Percentiles rank a stretch among this genome's conserved stretches.
phyloP scores from a whole-genome alignment of 1,284 basidiomycete species.

The Fomitopsis palustris region DNA sequence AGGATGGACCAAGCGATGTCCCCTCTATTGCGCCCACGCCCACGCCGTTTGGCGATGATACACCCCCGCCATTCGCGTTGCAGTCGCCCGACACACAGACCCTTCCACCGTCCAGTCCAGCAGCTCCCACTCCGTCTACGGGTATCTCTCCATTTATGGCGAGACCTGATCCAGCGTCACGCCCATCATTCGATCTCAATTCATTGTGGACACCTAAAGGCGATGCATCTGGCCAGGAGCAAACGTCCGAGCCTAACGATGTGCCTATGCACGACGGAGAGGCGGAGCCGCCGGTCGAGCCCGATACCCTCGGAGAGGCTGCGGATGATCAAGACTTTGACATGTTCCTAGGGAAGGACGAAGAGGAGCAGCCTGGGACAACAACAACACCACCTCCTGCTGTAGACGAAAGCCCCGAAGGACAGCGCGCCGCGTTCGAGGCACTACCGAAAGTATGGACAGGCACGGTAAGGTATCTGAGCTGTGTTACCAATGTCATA shows the following conservation, averaged over 20 bases:
- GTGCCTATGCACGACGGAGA: slow-evolving; percentile 29
- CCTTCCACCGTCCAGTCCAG: slow-evolving; percentile 12
- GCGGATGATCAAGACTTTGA: slow-evolving; percentile 77
- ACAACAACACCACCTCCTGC: slow-evolving; percentile 24
- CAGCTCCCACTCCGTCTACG: slow-evolving; percentile 21
- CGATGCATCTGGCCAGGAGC: slow-evolving; percentile 5
- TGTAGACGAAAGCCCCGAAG: slow-evolving; percentile 18
- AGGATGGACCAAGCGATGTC: slow-evolving; percentile 41
- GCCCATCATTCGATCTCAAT: slow-evolving; percentile 65
- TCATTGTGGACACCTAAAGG: slow-evolving; percentile 52
- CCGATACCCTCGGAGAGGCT: slow-evolving; percentile 34
- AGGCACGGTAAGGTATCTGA: slow-evolving; percentile 52
- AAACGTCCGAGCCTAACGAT: slow-evolving; percentile 21
- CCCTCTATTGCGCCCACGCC: slow-evolving; percentile 14
- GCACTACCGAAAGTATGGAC: slow-evolving; percentile 59
- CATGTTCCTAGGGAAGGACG: slow-evolving; percentile 70
- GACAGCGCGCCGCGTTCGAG: slow-evolving; percentile 43
- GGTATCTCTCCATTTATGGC: slow-evolving; percentile 51
- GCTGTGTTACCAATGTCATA: neutral
- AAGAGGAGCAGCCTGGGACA: slow-evolving; percentile 32
- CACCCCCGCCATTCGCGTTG: slow-evolving; percentile 7
- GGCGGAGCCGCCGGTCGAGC: slow-evolving; percentile 39
- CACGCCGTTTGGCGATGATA: slow-evolving; percentile 14
- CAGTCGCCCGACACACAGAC: slow-evolving; percentile 5
- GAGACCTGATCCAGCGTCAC: slow-evolving; percentile 39